Base-by-base conservation (phyloP, 306 rosid genomes). In the Glycyrrhiza uralensis region DNA sequence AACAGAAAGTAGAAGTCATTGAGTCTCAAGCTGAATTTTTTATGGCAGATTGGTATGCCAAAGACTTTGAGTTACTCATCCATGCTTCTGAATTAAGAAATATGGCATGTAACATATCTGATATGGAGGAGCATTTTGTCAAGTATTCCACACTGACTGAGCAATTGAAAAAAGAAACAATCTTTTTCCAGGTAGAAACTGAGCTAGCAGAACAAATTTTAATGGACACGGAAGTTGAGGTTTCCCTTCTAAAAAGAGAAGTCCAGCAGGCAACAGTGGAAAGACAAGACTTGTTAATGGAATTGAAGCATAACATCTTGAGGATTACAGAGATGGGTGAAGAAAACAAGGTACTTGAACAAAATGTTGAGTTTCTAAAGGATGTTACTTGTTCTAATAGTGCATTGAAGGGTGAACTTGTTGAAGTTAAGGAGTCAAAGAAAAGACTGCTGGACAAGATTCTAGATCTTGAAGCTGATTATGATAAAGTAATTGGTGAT, bases 21-120 rank as follows among this genome's bases (percentile, higher is more conserved):
- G 85, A 91, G 64, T 82, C 88, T 52, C 81, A 86, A 68, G 84
- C 87, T 67, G 96, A 91, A 22, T 24, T 41, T 70, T 71, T 87
- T 55, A 80, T 83, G 82, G 79, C n/a, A 55, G 83, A 79, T 47
- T 83, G 87, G 87, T 86, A 68, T 41, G 59, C 82, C 28, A 89
- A 89, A 76, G 96, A 91, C 78, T 77, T 85, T 26, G 96, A 94
- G 80, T 86, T 89, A 24, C 78, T 84, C 71, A 75, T 89, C 74
- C 75, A 80, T 75, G 79, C 83, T 61, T 87, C 86, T 14, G 84
- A 82, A 80, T 54, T 91, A 35, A 87, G 67, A 75, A 81, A 55
- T 79, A 69, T 80, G 79, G 66, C 85, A 68, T 20, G 41, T 58
- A 64, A 47, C 17, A 63, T 86, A 62, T 87, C 82, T 51, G 81